Evolutionary conservation across 164 flowering plant genomes (phyloP).

Genomic region (Akebia trifoliata): DNA sequence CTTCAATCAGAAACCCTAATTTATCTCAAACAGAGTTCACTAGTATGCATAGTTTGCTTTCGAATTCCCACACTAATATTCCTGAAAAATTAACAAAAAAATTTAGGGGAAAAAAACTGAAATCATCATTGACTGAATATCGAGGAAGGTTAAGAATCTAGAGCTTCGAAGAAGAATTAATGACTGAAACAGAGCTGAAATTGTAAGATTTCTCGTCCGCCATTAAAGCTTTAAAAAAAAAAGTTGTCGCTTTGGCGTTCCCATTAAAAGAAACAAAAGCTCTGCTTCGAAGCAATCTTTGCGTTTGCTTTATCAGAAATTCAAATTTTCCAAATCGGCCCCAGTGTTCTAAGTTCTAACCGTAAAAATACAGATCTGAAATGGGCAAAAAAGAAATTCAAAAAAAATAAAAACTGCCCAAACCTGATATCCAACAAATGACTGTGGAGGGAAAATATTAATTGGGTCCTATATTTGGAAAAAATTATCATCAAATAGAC

Average conservation of each 20-base stretch:
- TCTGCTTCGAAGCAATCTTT: not conserved
- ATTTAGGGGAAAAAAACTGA: not conserved
- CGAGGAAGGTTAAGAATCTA: not conserved
- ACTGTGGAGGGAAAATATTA: no score
- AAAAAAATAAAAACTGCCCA: no score
- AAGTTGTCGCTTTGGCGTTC: slow-evolving; percentile 3
- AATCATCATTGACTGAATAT: not conserved
- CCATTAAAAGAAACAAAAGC: not conserved
- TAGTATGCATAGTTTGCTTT: no score
- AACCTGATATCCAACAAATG: no score
- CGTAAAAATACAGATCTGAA: no score
- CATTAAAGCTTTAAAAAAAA: not conserved
- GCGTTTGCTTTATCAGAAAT: slow-evolving; percentile 1
- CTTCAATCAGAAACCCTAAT: no score
- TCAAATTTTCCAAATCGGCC: slow-evolving; percentile 5
- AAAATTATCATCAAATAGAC: no score
- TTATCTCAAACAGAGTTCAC: no score
- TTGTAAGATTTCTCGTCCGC: not conserved
- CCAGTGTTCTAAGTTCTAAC: not conserved
- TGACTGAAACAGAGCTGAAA: not conserved
- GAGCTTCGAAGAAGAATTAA: not conserved
- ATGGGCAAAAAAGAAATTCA: not conserved
- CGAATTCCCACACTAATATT: no score
- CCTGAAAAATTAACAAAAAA: no score
- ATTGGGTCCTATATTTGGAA: no score